phyloP scores from a whole-genome alignment of 805 yeast genomes.

The Metschnikowia lunata region DNA sequence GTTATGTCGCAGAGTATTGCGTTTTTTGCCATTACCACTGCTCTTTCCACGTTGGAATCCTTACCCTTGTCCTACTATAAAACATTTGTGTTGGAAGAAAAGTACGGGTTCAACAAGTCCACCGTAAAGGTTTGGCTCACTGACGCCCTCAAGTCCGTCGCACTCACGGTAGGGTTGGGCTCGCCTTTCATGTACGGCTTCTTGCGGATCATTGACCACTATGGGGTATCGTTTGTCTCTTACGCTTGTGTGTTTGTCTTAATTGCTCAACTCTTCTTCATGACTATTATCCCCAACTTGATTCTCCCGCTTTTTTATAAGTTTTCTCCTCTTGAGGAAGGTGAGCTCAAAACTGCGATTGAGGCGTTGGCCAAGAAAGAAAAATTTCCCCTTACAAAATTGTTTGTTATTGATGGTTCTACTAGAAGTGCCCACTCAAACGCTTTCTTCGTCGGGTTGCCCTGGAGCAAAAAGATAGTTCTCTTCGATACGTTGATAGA shows the following conservation, averaged over 20 bases:
- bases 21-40: conserved; percentile 52
- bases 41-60: conserved; percentile 49
- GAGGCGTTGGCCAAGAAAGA: conserved; percentile 72
- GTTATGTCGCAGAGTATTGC: conserved; percentile 65
- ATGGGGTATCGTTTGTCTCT: conserved; percentile 75
- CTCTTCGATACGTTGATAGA: conserved; percentile 86
- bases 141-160: conserved; percentile 62
- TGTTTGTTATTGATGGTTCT: conserved; percentile 94
- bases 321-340: conserved; percentile 83
- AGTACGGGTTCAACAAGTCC: conserved; percentile 87
- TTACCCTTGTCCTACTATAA: conserved; percentile 72
- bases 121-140: conserved; percentile 67
- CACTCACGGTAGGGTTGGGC: conserved; percentile 55
- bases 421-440: conserved; percentile 94
- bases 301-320: conserved; percentile 93
- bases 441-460: conserved; percentile 93
- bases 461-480: conserved; percentile 96
- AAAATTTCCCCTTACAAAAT: conserved; percentile 79
- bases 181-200: conserved; percentile 71
- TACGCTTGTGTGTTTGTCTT: conserved; percentile 74
- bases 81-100: conserved; percentile 86
- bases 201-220: conserved; percentile 74
- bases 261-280: conserved; percentile 64
- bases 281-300: conserved; percentile 75
- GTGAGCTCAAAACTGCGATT: conserved; percentile 78